These are phyloP conservation scores for Sapria himalayana DNA, from an alignment of 345 rosid genomes.

Conservation along the genomic window DNA sequence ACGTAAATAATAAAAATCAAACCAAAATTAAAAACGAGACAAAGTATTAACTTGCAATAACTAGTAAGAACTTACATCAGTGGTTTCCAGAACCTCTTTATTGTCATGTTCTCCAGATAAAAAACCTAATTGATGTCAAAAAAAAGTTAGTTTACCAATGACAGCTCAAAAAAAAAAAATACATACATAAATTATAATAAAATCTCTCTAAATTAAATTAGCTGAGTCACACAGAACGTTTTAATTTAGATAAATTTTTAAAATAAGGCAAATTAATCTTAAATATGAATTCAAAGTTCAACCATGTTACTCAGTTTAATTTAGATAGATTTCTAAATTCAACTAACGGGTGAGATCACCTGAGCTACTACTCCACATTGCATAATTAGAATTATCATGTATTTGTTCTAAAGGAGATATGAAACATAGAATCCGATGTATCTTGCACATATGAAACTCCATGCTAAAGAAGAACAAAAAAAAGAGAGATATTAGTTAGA, in stretches of 20 bases:
- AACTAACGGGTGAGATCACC: slow-evolving; percentile 22
- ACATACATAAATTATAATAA: neutral
- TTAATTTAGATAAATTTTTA: neutral
- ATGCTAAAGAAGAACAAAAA: slow-evolving; percentile 19
- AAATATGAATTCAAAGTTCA: too few species aligned
- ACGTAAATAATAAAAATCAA: neutral
- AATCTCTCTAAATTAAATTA: neutral
- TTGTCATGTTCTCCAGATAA: slow-evolving; percentile 8
- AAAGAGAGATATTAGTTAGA: neutral
- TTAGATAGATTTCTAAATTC: neutral
- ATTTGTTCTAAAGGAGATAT: slow-evolving; percentile 27
- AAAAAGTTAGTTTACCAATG: neutral
- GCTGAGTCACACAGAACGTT: neutral
- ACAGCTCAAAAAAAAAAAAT: neutral
- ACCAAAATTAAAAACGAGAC: neutral
- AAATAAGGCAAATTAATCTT: neutral
- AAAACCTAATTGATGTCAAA: slow-evolving; percentile 10
- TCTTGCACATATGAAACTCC: slow-evolving; percentile 24
- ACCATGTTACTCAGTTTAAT: neutral
- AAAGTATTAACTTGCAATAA: slow-evolving; percentile 1
- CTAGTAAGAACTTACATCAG: slow-evolving; percentile 20
- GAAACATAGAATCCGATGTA: slow-evolving; percentile 34
- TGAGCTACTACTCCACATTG: slow-evolving; percentile 76
- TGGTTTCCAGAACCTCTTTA: slow-evolving; percentile 8
- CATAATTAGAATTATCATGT: slow-evolving; percentile 21